Evolutionary conservation across 108 stramenopile genomes (phyloP).

Genomic region (Fragilariopsis cylindrus): DNA sequence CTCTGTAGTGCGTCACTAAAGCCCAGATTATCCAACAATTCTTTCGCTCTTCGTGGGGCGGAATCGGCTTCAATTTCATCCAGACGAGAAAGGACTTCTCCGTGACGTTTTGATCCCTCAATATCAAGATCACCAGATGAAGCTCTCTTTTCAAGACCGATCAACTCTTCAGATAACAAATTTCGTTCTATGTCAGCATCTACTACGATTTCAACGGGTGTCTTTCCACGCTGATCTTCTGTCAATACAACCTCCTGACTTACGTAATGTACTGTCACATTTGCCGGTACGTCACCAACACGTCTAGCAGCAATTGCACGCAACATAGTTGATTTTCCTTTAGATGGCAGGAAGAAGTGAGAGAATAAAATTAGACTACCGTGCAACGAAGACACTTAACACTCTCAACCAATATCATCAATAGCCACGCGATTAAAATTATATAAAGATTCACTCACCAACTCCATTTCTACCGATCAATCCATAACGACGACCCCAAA

Average conservation of each 20-base stretch:
- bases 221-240: constrained; percentile 17
- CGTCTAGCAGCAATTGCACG: constrained; percentile 30
- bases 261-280: constrained; percentile 73
- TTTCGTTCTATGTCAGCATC: constrained; percentile 65
- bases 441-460: constrained; percentile 71
- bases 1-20: constrained; percentile 54
- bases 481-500: constrained; percentile 77
- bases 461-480: constrained; percentile 88
- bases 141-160: constrained; percentile 16
- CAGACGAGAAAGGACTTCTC: constrained; percentile 47
- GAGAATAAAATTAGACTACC: too few relatives aligned
- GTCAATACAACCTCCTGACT: constrained; percentile 62
- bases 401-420: too few relatives aligned
- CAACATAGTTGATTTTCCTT: constrained; percentile 22
- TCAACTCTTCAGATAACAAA: constrained; percentile 35
- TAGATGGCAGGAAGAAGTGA: too few relatives aligned
- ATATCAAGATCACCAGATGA: constrained; percentile 25
- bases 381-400: too few relatives aligned
- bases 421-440: constrained; percentile 16
- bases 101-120: constrained; percentile 17
- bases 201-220: constrained; percentile 57
- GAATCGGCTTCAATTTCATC: constrained; percentile 53
- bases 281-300: constrained; percentile 54
- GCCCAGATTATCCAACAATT: constrained; percentile 56
- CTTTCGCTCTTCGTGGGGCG: constrained; percentile 64